Percentiles rank a stretch among this genome's conserved stretches.
Conservation (phyloP, 23 red algal species). For the Gracilaria domingensis region DNA sequence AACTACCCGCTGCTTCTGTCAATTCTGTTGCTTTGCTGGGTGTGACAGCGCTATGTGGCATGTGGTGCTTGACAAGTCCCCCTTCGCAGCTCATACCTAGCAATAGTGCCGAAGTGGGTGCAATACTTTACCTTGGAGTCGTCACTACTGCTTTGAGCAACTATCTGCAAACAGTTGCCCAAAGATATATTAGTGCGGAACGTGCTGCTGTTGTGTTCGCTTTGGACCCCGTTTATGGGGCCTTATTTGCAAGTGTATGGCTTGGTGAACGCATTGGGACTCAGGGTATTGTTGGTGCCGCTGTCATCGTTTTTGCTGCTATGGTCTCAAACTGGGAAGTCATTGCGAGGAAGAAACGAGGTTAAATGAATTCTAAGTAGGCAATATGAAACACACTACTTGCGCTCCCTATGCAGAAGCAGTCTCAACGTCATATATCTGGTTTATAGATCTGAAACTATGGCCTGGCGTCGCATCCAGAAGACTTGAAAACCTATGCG, state of each 20-base stretch:
- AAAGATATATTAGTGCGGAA: constrained; percentile 78
- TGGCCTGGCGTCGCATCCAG: too few relatives aligned
- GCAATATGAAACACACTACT: background rate
- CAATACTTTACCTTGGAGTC: constrained; percentile 86
- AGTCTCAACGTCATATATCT: too few relatives aligned
- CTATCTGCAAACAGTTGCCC: constrained; percentile 92
- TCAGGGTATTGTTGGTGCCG: constrained; percentile 74
- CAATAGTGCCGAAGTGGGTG: constrained; percentile 12
- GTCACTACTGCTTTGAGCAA: constrained; percentile 89
- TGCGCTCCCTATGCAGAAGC: too few relatives aligned
- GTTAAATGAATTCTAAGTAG: background rate
- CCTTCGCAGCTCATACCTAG: constrained; percentile 1
- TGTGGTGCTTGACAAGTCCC: constrained; percentile 51
- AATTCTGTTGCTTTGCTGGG: constrained; percentile 71
- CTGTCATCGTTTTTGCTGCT: constrained; percentile 79
- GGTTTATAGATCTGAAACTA: too few relatives aligned
- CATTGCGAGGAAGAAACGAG: constrained; percentile 14
- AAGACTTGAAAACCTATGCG: too few relatives aligned
- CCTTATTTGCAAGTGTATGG: constrained; percentile 74
- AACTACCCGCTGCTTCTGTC: background rate
- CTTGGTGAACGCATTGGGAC: constrained; percentile 77
- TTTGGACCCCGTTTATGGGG: constrained; percentile 95
- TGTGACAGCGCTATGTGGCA: constrained; percentile 55
- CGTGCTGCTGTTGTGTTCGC: constrained; percentile 92
- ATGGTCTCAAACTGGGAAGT: constrained; percentile 52